Base-by-base conservation (phyloP, 2,329 filamentous ascomycete genomes). In the Fusarium tuaranense region DNA sequence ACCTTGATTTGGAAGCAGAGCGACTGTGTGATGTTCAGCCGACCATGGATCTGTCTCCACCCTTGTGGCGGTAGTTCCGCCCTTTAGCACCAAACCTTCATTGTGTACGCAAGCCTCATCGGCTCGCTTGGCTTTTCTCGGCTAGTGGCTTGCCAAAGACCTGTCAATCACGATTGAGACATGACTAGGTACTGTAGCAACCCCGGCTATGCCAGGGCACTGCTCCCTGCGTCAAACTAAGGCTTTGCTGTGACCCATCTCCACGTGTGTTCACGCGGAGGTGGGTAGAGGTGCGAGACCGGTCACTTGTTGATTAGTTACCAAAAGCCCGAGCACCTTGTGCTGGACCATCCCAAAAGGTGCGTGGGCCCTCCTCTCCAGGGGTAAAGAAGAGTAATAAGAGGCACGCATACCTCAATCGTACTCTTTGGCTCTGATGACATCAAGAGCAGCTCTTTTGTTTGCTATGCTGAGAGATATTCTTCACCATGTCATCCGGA, bases 401-500 rank as follows among this genome's bases (percentile, higher is more conserved):
- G 55, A 59, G 55, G 10, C 32, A 27, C 9, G 22, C 20, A 27
- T 22, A 5, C 16, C 55, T 39, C 55, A 16, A 39, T 39, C 20
- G 20, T 58, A 39, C 22, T 59, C 7, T 25, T 36, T 39, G 34
- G 55, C 9, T 18, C 22, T 16, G 22, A n/a, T 25, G 14, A 39
- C 22, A 48, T 27, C 14, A 3, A 48, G 44, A 9, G 25, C 34
- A 36, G 55, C 32, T 59, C 55, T 39, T 18, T 25, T 25, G 30
- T 57, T 36, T 57, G n/a, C 32, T 36, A n/a, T 13, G 16, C 27
- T 30, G 25, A 32, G 18, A 20, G 55, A 14, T 34, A 44, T 51
- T 27, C 22, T 44, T 65, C 55, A 58, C 58, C 53, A 74, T 76
- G 72, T 68, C 72, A 8, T 64, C 68, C 22, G 53, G 68, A 60